These are phyloP conservation scores for Suillus paluster DNA, from an alignment of 768 basidiomycete species.

Conservation along the genomic window DNA sequence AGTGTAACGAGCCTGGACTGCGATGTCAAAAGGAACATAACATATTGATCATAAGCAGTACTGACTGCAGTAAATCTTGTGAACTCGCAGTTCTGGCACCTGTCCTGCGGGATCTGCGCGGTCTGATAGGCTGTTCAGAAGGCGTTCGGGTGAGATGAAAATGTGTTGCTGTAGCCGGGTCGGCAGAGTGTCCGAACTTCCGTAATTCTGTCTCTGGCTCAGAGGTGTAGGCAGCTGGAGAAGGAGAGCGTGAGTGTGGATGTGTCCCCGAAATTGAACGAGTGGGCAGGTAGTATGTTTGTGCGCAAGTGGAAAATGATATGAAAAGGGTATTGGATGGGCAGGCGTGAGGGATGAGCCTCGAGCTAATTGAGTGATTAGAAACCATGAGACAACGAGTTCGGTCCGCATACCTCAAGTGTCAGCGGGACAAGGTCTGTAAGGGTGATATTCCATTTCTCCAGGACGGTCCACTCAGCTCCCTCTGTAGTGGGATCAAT, in stretches of 20 bases:
- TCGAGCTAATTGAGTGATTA: conserved; percentile 34
- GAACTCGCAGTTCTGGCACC: conserved; percentile 55
- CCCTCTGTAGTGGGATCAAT: conserved; percentile 25
- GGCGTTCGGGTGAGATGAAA: background rate
- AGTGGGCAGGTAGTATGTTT: conserved; percentile 61
- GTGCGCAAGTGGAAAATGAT: conserved; percentile 62
- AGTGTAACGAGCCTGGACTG: conserved; percentile 52
- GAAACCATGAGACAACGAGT: conserved; percentile 15
- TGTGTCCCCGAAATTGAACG: conserved; percentile 31
- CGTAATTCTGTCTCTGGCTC: conserved; percentile 67
- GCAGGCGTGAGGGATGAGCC: conserved; percentile 47
- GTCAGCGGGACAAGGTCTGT: conserved; percentile 59
- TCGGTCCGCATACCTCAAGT: conserved; percentile 55
- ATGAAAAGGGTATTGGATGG: conserved; percentile 79
- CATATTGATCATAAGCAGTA: conserved; percentile 13
- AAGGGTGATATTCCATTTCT: conserved; percentile 70
- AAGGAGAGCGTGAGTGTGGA: conserved; percentile 46
- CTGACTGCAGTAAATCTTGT: conserved; percentile 77
- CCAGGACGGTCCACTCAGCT: conserved; percentile 63
- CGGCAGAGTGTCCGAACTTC: conserved; percentile 41
- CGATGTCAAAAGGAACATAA: conserved; percentile 9
- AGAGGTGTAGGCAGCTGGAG: conserved; percentile 73
- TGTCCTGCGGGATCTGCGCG: conserved; percentile 30
- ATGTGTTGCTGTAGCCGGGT: conserved; percentile 7
- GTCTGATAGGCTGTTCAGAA: conserved; percentile 12